phyloP scores from a whole-genome alignment of 805 yeast genomes.

The Cyberlindnera galapagoensis region DNA sequence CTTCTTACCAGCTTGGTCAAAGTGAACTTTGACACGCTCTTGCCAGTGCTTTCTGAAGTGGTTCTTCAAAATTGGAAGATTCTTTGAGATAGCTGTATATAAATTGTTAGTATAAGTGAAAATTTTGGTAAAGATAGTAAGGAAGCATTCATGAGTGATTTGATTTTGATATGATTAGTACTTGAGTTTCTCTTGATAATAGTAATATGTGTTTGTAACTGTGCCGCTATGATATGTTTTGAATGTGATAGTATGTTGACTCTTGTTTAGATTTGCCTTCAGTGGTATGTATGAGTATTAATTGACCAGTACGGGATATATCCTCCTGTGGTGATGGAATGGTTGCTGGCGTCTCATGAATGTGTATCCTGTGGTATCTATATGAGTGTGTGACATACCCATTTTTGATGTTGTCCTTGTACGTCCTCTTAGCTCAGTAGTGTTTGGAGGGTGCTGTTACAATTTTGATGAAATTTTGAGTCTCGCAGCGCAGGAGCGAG shows the following conservation, averaged over 20 bases:
- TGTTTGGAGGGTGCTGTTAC: slow-evolving; percentile 2
- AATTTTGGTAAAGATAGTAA: no score
- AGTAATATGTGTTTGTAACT: no score
- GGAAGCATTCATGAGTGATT: no score
- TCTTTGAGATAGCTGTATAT: slow-evolving; percentile 87
- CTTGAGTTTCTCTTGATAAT: background rate
- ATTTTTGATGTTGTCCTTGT: slow-evolving; percentile 25
- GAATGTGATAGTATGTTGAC: no score
- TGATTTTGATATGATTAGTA: background rate
- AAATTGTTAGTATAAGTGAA: slow-evolving; percentile 18
- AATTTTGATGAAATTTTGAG: slow-evolving; percentile 19
- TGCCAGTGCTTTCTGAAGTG: slow-evolving; percentile 99
- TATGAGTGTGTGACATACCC: no score
- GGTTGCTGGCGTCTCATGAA: no score
- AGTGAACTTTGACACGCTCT: slow-evolving; percentile 98
- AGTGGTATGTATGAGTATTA: no score
- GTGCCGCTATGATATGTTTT: no score
- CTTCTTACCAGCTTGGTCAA: slow-evolving; percentile 99
- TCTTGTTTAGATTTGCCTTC: no score
- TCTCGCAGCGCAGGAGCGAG: slow-evolving; percentile 12
- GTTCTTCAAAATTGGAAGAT: slow-evolving; percentile 97
- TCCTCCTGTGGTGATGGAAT: no score
- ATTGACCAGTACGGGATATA: no score
- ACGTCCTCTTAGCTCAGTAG: background rate
- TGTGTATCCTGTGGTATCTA: no score